A percentile compares a stretch with the other conserved stretches of the same genome.
These are phyloP conservation scores for Uronychia binucleata DNA, from an alignment of 73 alveolate species.

Conservation along the genomic window DNA sequence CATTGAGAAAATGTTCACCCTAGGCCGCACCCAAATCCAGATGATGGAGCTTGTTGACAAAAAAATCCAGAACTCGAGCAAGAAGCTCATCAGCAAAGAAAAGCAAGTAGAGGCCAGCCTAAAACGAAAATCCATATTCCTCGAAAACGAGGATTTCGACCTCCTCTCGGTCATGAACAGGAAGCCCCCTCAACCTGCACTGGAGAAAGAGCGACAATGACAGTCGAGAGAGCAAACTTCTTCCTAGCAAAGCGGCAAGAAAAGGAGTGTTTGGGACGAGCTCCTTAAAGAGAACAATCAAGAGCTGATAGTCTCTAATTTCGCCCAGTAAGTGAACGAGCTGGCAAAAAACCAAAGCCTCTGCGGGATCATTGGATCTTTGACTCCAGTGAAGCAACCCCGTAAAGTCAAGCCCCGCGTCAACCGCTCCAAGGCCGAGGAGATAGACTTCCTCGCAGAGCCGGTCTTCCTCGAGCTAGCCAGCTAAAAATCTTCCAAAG, in stretches of 20 bases:
- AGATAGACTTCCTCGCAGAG: not conserved
- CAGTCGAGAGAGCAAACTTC: no score
- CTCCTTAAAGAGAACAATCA: not conserved
- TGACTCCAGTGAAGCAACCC: no score
- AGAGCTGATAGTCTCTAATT: not conserved
- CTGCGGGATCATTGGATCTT: no score
- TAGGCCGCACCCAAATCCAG: constrained; percentile 1
- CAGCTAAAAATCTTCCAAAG: not conserved
- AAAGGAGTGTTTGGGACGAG: constrained; percentile 1
- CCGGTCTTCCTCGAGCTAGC: not conserved
- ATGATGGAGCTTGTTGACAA: not conserved
- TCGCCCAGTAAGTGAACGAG: not conserved
- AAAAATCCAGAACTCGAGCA: not conserved
- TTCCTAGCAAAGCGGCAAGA: not conserved
- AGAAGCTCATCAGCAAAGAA: not conserved
- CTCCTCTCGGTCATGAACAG: not conserved
- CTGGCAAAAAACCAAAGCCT: not conserved
- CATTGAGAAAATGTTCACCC: not conserved
- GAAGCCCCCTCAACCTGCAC: constrained; percentile 1
- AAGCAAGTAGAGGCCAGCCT: not conserved
- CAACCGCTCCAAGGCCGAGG: not conserved
- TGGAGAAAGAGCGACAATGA: not conserved
- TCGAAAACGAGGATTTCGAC: not conserved
- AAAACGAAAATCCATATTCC: not conserved
- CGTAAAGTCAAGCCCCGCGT: not conserved